These are phyloP conservation scores for Triticum monococcum DNA, from an alignment of 176 grass and related monocot genomes.

Conservation along the genomic window DNA sequence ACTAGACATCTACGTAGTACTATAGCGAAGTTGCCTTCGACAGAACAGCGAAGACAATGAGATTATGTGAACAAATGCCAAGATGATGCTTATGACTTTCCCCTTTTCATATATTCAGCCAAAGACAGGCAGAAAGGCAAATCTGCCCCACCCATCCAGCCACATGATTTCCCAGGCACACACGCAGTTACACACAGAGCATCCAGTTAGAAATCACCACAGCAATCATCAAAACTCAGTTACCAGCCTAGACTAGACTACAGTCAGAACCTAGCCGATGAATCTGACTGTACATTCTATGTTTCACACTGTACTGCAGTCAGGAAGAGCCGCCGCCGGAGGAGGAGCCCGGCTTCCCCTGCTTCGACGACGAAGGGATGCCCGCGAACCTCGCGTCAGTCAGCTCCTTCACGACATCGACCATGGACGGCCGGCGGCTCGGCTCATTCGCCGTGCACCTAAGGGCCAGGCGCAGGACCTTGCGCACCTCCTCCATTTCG, in stretches of 20 bases:
- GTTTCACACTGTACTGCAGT: neutral
- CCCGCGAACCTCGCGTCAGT: conserved; percentile 21
- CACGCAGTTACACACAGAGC: too few species aligned
- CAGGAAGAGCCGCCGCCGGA: neutral
- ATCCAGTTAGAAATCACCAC: neutral
- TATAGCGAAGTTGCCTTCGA: too few species aligned
- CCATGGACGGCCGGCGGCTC: conserved; percentile 52
- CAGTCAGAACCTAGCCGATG: neutral
- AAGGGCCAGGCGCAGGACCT: conserved; percentile 50
- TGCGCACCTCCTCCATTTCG: conserved; percentile 50
- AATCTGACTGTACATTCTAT: neutral
- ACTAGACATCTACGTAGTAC: too few species aligned
- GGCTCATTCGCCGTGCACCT: conserved; percentile 44
- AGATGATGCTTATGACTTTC: too few species aligned
- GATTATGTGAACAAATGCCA: too few species aligned
- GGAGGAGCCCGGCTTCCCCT: neutral
- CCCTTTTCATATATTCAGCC: too few species aligned
- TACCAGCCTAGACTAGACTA: neutral
- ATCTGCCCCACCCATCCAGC: too few species aligned
- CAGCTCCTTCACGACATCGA: conserved; percentile 59
- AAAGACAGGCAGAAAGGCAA: too few species aligned
- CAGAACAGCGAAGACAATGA: too few species aligned
- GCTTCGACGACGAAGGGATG: neutral
- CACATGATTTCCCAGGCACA: too few species aligned
- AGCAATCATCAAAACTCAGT: neutral